Percentiles rank a stretch among this genome's conserved stretches.
phyloP scores from a whole-genome alignment of 768 basidiomycete species.

The Boletellus ananiceps region DNA sequence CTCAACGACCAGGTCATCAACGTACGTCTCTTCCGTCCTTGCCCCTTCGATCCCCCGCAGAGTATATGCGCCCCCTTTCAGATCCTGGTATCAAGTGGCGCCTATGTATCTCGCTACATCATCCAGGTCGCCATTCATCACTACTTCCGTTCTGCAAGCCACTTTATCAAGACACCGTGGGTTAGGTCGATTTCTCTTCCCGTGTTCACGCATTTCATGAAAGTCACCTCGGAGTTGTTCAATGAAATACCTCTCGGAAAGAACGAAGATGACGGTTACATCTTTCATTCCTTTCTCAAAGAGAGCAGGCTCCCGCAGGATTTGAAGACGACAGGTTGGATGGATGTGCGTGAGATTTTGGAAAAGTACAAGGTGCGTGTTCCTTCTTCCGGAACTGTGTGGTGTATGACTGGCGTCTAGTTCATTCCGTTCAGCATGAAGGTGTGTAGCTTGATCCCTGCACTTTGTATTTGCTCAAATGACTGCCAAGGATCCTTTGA shows the following conservation, averaged over 20 bases:
- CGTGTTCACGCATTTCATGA: conserved; percentile 62
- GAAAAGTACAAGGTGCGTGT: conserved; percentile 60
- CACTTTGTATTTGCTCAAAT: conserved; percentile 4
- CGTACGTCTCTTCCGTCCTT: conserved; percentile 39
- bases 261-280: conserved; percentile 69
- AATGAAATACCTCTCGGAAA: conserved; percentile 66
- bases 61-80: conserved; percentile 32
- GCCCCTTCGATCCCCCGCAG: conserved; percentile 16
- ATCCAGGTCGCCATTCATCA: conserved; percentile 76
- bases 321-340: conserved; percentile 56
- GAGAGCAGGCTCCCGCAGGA: conserved; percentile 63
- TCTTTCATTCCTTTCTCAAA: conserved; percentile 62
- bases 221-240: conserved; percentile 51
- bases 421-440: conserved; percentile 75
- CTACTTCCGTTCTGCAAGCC: conserved; percentile 66
- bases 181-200: conserved; percentile 58
- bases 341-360: conserved; percentile 59
- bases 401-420: conserved; percentile 34
- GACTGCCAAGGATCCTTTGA: conserved; percentile 60
- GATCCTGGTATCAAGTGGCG: conserved; percentile 73
- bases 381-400: conserved; percentile 1
- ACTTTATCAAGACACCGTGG: conserved; percentile 75
- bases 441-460: conserved; percentile 34
- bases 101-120: conserved; percentile 74
- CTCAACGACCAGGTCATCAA: conserved; percentile 63